Base-by-base conservation (phyloP, 352 stramenopile genomes). In the Globisporangium carolinianum region DNA sequence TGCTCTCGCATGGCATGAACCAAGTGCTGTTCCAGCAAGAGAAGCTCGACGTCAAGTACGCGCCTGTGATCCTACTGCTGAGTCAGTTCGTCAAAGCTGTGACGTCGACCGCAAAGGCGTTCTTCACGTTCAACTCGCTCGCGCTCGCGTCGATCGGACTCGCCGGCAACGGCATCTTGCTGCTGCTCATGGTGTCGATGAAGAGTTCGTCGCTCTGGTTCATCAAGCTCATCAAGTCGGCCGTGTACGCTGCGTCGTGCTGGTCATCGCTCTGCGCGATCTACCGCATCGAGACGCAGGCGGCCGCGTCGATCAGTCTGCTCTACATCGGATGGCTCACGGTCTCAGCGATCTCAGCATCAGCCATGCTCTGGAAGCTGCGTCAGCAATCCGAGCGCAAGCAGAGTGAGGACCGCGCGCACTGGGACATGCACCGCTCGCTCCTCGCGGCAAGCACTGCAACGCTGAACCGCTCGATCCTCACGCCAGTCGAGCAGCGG, bases 11-110 rank as follows among this genome's bases (percentile, higher is more conserved):
- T 38, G 76, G 76, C 18, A 86, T 87, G 77, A 84, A 68, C 47
- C 74, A 87, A 24, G 77, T 87, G 17, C 47, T 87, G 45, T 87
- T 87, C 45, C 73, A 79, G 45, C 69, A 76, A 38, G 77, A 86
- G 50, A 74, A 68, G 37, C 58, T 86, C 15, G 77, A 86, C 55
- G 76, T 86, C 60, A 83, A 85, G 55, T 87, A 83, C 35, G 76
- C 77, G 4, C 75, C 75, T 0, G 72, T 83, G 8, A 58, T 84
- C 38, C 48, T 78, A 24, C 69, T 87, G 2, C 65, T 82, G 8
- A 74, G 65, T 11, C 77, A 87, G 51, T 53, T 87, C 36, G 64
- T 76, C 42, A 87, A 87, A 56, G 75, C 75, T 0, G 55, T 75
- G 37, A 65, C 68, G 0, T 64, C 72, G 24, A 76, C 71, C 1